These are phyloP conservation scores for Apophysomyces ossiformis DNA, from an alignment of 371 early-diverging fungal species.

Conservation along the genomic window DNA sequence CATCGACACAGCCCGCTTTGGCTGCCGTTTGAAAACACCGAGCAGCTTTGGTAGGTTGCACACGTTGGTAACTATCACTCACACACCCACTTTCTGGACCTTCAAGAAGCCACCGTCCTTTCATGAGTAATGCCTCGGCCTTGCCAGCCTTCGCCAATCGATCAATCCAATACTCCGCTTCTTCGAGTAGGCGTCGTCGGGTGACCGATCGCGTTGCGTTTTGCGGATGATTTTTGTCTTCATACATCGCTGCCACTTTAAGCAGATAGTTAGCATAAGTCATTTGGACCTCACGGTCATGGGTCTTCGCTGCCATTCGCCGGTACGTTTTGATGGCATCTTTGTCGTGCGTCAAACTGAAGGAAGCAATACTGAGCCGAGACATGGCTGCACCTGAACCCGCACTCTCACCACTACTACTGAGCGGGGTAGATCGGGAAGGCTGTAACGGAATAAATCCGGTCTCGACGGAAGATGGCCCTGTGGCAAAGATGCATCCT, in stretches of 20 bases:
- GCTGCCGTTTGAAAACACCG: constrained; percentile 23
- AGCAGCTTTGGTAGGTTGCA: constrained; percentile 12
- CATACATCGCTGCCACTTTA: constrained; percentile 41
- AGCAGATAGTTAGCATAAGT: constrained; percentile 77
- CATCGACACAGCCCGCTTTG: constrained; percentile 19
- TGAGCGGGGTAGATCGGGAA: background rate
- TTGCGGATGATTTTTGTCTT: constrained; percentile 13
- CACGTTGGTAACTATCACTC: constrained; percentile 1
- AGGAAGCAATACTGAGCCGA: constrained; percentile 20
- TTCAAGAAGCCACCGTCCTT: constrained; percentile 66
- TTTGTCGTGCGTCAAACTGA: constrained; percentile 29
- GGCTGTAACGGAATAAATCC: background rate
- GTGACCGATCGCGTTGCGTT: constrained; percentile 16
- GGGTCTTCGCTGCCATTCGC: constrained; percentile 77
- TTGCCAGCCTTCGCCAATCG: constrained; percentile 66
- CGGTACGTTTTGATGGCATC: constrained; percentile 61
- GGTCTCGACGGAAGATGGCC: background rate
- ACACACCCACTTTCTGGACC: constrained; percentile 6
- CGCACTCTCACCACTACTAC: background rate
- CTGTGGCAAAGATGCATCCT: background rate
- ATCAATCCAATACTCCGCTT: constrained; percentile 78
- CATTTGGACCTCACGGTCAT: constrained; percentile 66
- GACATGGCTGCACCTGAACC: background rate
- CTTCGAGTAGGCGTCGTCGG: constrained; percentile 41
- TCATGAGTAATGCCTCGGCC: constrained; percentile 73